Evolutionary conservation across 2,329 filamentous ascomycete species (phyloP), one percentile per base, ranked within the genome.

Genomic region (Metarhizium brunneum): DNA sequence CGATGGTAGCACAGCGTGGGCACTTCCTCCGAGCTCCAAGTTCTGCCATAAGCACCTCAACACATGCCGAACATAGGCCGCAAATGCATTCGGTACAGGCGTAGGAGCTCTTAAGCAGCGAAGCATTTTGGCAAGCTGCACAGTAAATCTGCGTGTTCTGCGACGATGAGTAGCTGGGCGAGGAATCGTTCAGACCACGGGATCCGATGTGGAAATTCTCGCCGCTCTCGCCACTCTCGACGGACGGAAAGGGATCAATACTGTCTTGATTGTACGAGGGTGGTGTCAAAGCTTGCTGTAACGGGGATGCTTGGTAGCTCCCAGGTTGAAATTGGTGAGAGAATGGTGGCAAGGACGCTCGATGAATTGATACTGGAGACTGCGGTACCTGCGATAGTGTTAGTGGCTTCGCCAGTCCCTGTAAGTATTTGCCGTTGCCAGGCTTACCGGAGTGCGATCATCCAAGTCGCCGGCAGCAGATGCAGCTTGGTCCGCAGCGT

Each of bases 61-160:
- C 90, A 65, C 92, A 97, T 57, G 90, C 84, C 60, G 86, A 84
- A 70, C 94, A 97, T 52, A 97, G 81, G 16, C 92, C 92, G 68
- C 90, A 95, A 60, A 97, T 95, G 69, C 94, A 97, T 70, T 96
- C 92, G 1, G 92, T 96, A 69, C 92, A 97, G 25, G 92, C 92
- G 66, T 91, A 96, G 38, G 90, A 94, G 64, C 92, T 88, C 65
- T 85, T 86, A 30, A 97, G 75, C 11, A 86, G 75, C 53, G 87
- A 92, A 18, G 91, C 77, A 42, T 86, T 83, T 60, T 89, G 85
- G 67, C 92, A 97, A 50, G 87, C 88, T 20, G 92, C 89, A 69
- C 92, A 97, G 68, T 95, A 96, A 47, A 97, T 95, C 68, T 95
- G 89, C 3, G 92, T 87, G 59, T 80, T 80, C 54, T 90, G 88